These are phyloP conservation scores for Arabidopsis thaliana DNA, from an alignment of 345 rosid genomes.

Conservation along the genomic window TAIR10.1 NC_003075.7:17825501-17826000, in stretches of 20 bases:
- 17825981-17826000: conserved; percentile 58
- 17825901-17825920: conserved; percentile 54
- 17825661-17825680: conserved; percentile 52
- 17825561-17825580: conserved; percentile 55
- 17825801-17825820: conserved; percentile 53
- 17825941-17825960: conserved; percentile 60
- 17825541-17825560: conserved; percentile 49
- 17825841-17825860: conserved; percentile 59
- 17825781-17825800: conserved; percentile 57
- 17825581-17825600: conserved; percentile 52
- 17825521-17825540: conserved; percentile 60
- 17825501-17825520: conserved; percentile 65
- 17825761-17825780: conserved; percentile 56
- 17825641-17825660: conserved; percentile 56
- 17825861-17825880: conserved; percentile 58
- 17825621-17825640: conserved; percentile 57
- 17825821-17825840: conserved; percentile 56
- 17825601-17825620: conserved; percentile 53
- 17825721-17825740: conserved; percentile 60
- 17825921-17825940: conserved; percentile 58
- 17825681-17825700: conserved; percentile 53
- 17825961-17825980: conserved; percentile 56
- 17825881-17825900: conserved; percentile 57
- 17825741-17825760: conserved; percentile 57
- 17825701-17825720: conserved; percentile 55